Conservation (phyloP, 2,329 filamentous ascomycete genomes). For the Alternaria panax region DNA sequence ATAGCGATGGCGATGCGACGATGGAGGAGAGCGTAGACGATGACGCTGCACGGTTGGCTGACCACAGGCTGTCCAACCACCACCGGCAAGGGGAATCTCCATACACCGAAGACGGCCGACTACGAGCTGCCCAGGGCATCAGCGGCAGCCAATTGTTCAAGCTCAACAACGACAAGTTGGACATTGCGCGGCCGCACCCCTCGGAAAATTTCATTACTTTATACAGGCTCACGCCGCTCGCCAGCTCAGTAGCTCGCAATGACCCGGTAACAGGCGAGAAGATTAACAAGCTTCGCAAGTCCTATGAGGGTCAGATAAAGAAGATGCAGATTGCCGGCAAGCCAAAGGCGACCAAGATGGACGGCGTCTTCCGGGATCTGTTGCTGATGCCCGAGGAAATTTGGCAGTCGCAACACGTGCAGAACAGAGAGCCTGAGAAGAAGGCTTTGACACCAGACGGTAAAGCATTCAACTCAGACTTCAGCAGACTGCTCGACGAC, state of each 20-base stretch:
- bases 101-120: constrained; percentile 34
- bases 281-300: constrained; percentile 67
- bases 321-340: constrained; percentile 57
- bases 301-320: constrained; percentile 63
- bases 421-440: constrained; percentile 51
- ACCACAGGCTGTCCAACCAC: constrained; percentile 56
- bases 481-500: constrained; percentile 47
- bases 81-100: constrained; percentile 51
- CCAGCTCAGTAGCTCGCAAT: constrained; percentile 64
- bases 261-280: constrained; percentile 71
- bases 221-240: constrained; percentile 64
- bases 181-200: constrained; percentile 62
- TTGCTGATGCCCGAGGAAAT: constrained; percentile 52
- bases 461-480: constrained; percentile 31
- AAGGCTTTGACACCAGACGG: constrained; percentile 37
- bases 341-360: constrained; percentile 56
- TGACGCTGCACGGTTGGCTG: constrained; percentile 35
- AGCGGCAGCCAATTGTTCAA: constrained; percentile 46
- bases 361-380: constrained; percentile 45
- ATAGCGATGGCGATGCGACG: constrained; percentile 54
- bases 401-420: constrained; percentile 50
- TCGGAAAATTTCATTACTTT: constrained; percentile 66
- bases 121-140: constrained; percentile 41
- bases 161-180: constrained; percentile 45
- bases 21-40: constrained; percentile 50